A percentile compares a stretch with the other conserved stretches of the same genome.
Evolutionary conservation across 768 basidiomycete genomes (phyloP).

Genomic region (Infundibulicybe gibba): DNA sequence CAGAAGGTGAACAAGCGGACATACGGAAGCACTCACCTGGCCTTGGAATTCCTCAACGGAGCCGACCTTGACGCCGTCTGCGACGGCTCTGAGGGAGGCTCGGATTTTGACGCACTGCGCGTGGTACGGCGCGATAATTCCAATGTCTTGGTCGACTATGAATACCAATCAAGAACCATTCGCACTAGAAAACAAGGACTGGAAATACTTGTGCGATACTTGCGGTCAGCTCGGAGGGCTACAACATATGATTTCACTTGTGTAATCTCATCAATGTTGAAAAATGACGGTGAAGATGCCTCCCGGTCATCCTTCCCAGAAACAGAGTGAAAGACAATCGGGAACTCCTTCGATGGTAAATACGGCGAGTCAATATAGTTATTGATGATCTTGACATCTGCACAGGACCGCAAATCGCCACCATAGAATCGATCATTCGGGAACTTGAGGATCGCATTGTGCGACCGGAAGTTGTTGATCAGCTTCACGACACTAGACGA

Average conservation of each 20-base stretch:
- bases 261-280: conserved; percentile 58
- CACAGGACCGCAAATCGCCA: conserved; percentile 47
- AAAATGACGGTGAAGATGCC: conserved; percentile 65
- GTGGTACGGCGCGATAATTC: conserved; percentile 64
- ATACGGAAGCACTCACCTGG: conserved; percentile 33
- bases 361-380: conserved; percentile 33
- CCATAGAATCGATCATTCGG: conserved; percentile 61
- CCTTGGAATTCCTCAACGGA: conserved; percentile 72
- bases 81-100: conserved; percentile 24
- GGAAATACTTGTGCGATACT: conserved; percentile 38
- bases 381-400: conserved; percentile 34
- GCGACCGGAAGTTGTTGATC: conserved; percentile 63
- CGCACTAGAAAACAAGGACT: not conserved
- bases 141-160: conserved; percentile 47
- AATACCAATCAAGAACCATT: conserved; percentile 1
- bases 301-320: conserved; percentile 64
- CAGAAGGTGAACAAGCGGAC: conserved; percentile 21
- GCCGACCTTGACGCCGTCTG: conserved; percentile 49
- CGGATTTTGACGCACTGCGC: conserved; percentile 57
- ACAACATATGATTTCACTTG: conserved; percentile 51
- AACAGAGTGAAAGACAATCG: conserved; percentile 60
- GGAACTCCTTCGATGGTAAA: conserved; percentile 45
- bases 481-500: conserved; percentile 55
- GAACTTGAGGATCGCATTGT: conserved; percentile 54
- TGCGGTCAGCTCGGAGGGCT: conserved; percentile 26